Percentiles rank a stretch among this genome's conserved stretches.
Evolutionary conservation across 257 asterid species (phyloP).

Genomic region (Solanum corneliomulleri): DNA sequence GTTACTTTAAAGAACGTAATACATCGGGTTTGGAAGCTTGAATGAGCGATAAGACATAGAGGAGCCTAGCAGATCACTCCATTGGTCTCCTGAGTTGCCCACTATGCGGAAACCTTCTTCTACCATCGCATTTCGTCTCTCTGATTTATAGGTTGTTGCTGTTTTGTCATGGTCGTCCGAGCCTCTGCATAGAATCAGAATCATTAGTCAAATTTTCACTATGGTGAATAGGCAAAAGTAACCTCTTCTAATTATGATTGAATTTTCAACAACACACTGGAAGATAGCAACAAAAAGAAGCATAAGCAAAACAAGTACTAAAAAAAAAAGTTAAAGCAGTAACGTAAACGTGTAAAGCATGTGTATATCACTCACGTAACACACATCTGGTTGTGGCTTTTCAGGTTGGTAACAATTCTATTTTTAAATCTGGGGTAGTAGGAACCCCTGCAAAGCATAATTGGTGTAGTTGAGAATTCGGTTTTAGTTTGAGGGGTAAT

Average conservation of each 20-base stretch:
- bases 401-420: too few relatives aligned
- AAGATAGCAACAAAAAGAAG: too few relatives aligned
- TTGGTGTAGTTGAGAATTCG: too few relatives aligned
- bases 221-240: neutral
- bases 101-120: conserved; percentile 51
- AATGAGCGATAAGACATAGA: conserved; percentile 44
- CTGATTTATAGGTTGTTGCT: conserved; percentile 46
- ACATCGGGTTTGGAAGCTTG: conserved; percentile 84
- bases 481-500: too few relatives aligned
- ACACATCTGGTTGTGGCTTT: too few relatives aligned
- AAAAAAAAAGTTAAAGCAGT: too few relatives aligned
- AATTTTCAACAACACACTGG: neutral
- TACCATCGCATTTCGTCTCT: conserved; percentile 45
- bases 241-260: neutral
- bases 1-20: conserved; percentile 36
- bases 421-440: too few relatives aligned
- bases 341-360: too few relatives aligned
- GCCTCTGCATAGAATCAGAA: conserved; percentile 23
- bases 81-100: conserved; percentile 79
- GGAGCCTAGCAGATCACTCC: conserved; percentile 76
- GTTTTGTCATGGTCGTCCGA: conserved; percentile 39
- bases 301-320: too few relatives aligned
- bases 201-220: neutral
- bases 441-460: too few relatives aligned
- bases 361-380: too few relatives aligned